Base-by-base conservation (phyloP, 805 yeast species). In the Clavispora asparagi region DNA sequence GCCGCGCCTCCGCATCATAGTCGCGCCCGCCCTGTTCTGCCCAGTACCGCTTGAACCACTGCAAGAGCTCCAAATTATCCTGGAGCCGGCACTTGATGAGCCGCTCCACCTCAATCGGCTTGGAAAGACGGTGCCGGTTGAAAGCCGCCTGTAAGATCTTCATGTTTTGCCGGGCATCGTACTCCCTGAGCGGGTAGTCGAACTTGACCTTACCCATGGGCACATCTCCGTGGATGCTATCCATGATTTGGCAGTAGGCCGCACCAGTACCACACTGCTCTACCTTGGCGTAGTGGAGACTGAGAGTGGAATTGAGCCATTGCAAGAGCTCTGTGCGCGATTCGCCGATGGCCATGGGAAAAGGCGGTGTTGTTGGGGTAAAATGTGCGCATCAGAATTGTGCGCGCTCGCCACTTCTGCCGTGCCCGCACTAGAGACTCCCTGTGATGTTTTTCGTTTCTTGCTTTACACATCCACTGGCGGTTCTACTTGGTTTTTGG, bases 231-330 rank as follows among this genome's bases (percentile, higher is more conserved):
- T 74, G 87, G 16, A 94, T 82, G 7, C 90, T 80, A 64, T 94
- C 97, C 71, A 92, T 74, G 35, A 94, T 77, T 68, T 91, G 97
- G 64, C 97, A 90, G 62, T 88, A 92, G 1, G 89, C 92, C 1
- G 97, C 97, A 2, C 99, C 99, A 2, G 86, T 80, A 14, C 99
- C 99, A 61, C 97, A 84, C 64, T 91, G 91, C 61, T 94, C 99
- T 1, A 94, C 85, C 61, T 86, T 88, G 32, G 81, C 73, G 57
- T 87, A 79, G 51, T 81, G 72, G 37, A 90, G 65, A 39, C 77
- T 77, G 40, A 89, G 72, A 3, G 87, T 76, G 38, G 78, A 73
- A 59, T 92, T 92, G 54, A 94, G 73, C 98, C 98, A 94, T 45
- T 76, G 77, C 46, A 94, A 67, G 14, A 94, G 75, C 56, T 89